Conservation (phyloP, 176 grass and related monocot species). For the Rhynchospora breviuscula region DNA sequence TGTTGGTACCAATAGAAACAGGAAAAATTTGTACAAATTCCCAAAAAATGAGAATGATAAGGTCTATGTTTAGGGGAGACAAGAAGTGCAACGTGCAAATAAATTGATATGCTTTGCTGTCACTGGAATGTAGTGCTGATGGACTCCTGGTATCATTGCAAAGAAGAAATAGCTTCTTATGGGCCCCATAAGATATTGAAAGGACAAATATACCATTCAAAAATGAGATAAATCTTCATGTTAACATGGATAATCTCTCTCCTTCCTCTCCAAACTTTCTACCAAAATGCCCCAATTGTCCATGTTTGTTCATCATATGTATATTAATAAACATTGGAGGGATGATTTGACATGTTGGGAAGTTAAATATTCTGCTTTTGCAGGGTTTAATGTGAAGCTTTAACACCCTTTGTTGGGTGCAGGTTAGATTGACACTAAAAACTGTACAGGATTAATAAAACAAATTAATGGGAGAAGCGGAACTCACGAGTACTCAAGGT, state of each 20-base stretch:
- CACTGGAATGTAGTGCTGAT: background rate
- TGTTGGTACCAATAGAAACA: background rate
- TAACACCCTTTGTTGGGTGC: background rate
- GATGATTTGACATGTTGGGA: background rate
- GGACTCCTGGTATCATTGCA: background rate
- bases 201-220: background rate
- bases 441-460: background rate
- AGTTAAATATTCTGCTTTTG: background rate
- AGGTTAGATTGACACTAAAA: background rate
- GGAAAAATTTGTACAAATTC: background rate
- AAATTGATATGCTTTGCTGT: background rate
- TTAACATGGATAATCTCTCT: background rate
- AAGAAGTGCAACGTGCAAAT: background rate
- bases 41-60: background rate
- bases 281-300: background rate
- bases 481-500: conserved; percentile 79
- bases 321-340: background rate
- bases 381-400: background rate
- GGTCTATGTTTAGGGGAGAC: background rate
- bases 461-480: background rate
- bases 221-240: background rate
- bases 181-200: background rate
- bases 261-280: background rate
- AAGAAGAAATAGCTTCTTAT: background rate
- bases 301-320: background rate